phyloP scores from a whole-genome alignment of 371 early-diverging fungal genomes.

The Encephalitozoon romaleae region DNA sequence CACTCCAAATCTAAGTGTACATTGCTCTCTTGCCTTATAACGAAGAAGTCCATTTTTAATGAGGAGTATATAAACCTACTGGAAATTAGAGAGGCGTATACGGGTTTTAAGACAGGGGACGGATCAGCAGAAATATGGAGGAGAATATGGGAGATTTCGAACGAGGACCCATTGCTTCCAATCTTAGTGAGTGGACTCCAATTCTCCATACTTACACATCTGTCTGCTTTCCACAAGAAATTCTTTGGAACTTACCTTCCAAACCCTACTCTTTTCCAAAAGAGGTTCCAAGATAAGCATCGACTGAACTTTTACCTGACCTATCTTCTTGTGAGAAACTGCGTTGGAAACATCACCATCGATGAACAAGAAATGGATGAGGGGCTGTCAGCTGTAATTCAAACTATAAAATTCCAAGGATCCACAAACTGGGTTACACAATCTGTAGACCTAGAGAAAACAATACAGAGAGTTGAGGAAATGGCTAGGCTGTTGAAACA shows the following conservation, averaged over 20 bases:
- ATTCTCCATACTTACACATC: slow-evolving; percentile 41
- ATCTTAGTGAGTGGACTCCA: slow-evolving; percentile 42
- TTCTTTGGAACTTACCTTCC: slow-evolving; percentile 4
- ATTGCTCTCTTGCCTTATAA: not conserved
- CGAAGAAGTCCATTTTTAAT: not conserved
- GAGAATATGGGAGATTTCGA: slow-evolving; percentile 5
- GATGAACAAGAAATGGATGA: not conserved
- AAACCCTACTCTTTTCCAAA: slow-evolving; percentile 20
- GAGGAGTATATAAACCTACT: not conserved
- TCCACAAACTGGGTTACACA: not conserved
- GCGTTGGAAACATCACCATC: slow-evolving; percentile 8
- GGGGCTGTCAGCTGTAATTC: too few relatives aligned
- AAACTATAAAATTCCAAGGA: not conserved
- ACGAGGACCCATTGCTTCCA: not conserved
- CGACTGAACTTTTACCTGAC: slow-evolving; percentile 25
- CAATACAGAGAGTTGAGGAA: slow-evolving; percentile 9
- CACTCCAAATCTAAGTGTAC: not conserved
- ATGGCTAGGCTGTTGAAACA: slow-evolving; percentile 73
- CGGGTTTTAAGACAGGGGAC: not conserved
- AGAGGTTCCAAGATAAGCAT: slow-evolving; percentile 22
- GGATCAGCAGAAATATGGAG: slow-evolving; percentile 33
- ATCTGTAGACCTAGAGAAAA: not conserved
- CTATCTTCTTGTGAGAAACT: slow-evolving; percentile 21
- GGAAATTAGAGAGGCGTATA: not conserved
- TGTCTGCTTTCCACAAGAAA: slow-evolving; percentile 19